A percentile compares a stretch with the other conserved stretches of the same genome.
phyloP scores from a whole-genome alignment of 805 yeast species.

The Ogataea trehaloabstinens region DNA sequence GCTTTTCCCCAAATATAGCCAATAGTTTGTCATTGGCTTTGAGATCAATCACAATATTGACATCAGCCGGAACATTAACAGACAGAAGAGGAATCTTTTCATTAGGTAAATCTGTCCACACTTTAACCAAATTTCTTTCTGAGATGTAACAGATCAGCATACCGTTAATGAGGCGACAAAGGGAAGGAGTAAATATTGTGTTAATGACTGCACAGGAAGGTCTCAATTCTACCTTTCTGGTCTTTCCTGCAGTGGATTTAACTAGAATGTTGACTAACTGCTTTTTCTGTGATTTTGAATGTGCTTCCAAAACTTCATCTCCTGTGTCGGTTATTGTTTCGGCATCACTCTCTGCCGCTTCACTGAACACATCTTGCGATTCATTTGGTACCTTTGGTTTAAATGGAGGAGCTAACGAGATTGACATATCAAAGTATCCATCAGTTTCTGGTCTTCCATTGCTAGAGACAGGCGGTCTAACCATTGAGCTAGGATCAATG shows the following conservation, averaged over 20 bases:
- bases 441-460: slow-evolving; percentile 4
- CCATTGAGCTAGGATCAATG: slow-evolving; percentile 4
- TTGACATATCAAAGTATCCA: slow-evolving; percentile 25
- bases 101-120: slow-evolving; percentile 18
- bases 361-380: slow-evolving; percentile 3
- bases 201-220: slow-evolving; percentile 6
- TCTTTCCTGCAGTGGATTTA: slow-evolving; percentile 2
- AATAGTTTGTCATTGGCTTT: slow-evolving; percentile 13
- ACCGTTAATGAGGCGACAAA: slow-evolving; percentile 9
- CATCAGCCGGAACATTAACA: slow-evolving; percentile 10
- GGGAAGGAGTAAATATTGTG: slow-evolving; percentile 18
- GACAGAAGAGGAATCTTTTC: slow-evolving; percentile 10
- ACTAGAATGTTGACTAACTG: slow-evolving; percentile 8
- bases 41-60: slow-evolving; percentile 15
- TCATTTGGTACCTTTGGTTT: slow-evolving; percentile 6
- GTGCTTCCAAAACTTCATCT: slow-evolving; percentile 4
- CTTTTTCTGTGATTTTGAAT: slow-evolving; percentile 9
- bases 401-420: slow-evolving; percentile 24
- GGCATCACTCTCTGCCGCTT: slow-evolving; percentile 19
- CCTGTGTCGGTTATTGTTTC: slow-evolving; percentile 18
- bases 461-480: neutral
- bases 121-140: slow-evolving; percentile 18
- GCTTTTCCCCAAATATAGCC: slow-evolving; percentile 13
- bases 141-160: slow-evolving; percentile 18
- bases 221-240: neutral